Conservation (phyloP, 352 stramenopile species). For the Phytophthora rubi region DNA sequence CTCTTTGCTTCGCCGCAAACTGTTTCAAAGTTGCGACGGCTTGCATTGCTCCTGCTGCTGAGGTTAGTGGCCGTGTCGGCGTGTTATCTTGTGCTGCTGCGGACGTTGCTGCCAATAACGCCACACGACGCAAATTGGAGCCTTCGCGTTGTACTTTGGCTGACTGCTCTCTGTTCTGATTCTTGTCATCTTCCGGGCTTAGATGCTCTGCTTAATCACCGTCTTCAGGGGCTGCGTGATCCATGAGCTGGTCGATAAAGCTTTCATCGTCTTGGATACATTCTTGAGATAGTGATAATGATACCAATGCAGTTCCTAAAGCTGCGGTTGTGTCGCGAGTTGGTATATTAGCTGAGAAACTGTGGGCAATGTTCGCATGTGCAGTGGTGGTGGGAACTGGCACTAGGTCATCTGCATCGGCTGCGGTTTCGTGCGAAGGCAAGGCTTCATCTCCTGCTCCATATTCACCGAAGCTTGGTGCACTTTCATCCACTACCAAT, state of each 20-base stretch:
- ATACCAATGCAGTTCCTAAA: background rate
- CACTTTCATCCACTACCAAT: conserved; percentile 10
- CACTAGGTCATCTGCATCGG: conserved; percentile 2
- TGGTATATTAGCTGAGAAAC: background rate
- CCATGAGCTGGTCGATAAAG: conserved; percentile 43
- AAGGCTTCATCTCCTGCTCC: conserved; percentile 22
- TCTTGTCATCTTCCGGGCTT: conserved; percentile 12
- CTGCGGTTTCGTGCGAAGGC: conserved; percentile 9
- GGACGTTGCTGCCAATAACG: background rate
- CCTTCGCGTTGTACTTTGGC: conserved; percentile 2
- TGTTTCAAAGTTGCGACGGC: conserved; percentile 33
- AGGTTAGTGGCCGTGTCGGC: background rate
- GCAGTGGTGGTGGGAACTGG: background rate
- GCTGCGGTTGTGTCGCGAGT: background rate
- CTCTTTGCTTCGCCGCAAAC: conserved; percentile 37
- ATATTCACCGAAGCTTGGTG: conserved; percentile 11
- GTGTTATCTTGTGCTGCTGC: conserved; percentile 2
- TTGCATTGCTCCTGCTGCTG: conserved; percentile 12
- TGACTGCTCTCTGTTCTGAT: background rate
- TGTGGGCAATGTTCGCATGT: background rate
- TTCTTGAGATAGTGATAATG: conserved; percentile 1
- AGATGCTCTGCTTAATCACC: conserved; percentile 3
- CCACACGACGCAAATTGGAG: background rate
- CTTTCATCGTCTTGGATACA: conserved; percentile 25
- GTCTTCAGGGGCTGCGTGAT: conserved; percentile 37